phyloP scores from a whole-genome alignment of 176 grass and related monocot species.

The Elymus sibiricus region DNA sequence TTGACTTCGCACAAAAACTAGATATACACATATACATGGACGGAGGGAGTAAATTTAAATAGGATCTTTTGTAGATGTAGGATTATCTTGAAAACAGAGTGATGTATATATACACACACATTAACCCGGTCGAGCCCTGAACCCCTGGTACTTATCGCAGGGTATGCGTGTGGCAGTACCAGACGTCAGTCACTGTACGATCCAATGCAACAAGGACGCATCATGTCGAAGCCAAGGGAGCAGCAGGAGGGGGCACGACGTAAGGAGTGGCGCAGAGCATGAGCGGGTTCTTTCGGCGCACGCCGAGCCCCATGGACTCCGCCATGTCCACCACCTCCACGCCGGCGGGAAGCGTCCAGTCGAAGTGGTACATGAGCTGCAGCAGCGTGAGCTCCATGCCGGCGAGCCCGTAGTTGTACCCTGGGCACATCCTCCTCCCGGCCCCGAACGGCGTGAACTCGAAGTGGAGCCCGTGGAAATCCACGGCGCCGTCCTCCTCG shows the following conservation, averaged over 20 bases:
- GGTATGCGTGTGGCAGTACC: no score
- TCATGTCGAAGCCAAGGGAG: not conserved
- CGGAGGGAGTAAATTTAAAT: no score
- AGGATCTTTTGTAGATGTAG: no score
- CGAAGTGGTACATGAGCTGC: constrained; percentile 33
- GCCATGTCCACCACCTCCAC: not conserved
- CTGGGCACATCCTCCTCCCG: constrained; percentile 35
- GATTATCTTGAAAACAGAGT: no score
- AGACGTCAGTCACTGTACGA: not conserved
- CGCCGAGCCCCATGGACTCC: constrained; percentile 27
- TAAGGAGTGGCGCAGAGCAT: constrained; percentile 1
- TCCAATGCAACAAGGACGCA: not conserved
- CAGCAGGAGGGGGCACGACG: not conserved
- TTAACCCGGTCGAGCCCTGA: no score
- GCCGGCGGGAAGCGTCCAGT: constrained; percentile 37
- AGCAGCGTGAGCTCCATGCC: constrained; percentile 30
- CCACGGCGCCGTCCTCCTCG: not conserved
- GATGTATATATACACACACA: no score
- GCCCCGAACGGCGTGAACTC: constrained; percentile 40
- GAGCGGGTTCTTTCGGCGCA: constrained; percentile 23
- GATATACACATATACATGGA: no score
- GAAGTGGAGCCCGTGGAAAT: constrained; percentile 33
- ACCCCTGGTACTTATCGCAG: no score
- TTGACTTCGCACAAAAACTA: no score
- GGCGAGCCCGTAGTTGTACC: constrained; percentile 37